Percentiles rank a stretch among this genome's conserved stretches.
Conservation (phyloP, 768 basidiomycete species). For the Strobilomyces confusus region DNA sequence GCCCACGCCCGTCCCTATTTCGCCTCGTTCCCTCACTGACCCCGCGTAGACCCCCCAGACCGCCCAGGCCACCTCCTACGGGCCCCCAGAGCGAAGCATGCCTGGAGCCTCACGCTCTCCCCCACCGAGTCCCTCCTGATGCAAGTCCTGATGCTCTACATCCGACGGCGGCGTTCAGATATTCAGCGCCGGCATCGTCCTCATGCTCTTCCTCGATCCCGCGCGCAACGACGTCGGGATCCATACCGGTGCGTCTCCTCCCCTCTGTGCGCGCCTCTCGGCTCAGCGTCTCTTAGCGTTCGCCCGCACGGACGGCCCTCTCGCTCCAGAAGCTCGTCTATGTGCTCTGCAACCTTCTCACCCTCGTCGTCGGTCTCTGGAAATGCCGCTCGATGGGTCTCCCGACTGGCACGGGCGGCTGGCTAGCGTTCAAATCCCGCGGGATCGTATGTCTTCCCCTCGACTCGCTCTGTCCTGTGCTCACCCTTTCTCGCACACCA, state of each 20-base stretch:
- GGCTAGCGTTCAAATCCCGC: conserved; percentile 89
- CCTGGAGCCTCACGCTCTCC: conserved; percentile 79
- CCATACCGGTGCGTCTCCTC: too few species aligned
- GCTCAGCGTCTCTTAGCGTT: too few species aligned
- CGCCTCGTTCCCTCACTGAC: not conserved
- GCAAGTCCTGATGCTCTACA: conserved; percentile 98
- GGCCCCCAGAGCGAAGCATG: conserved; percentile 68
- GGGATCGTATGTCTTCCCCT: conserved; percentile 44
- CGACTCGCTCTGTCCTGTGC: not conserved
- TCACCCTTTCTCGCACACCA: not conserved
- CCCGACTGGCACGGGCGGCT: conserved; percentile 91
- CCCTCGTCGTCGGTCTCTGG: too few species aligned
- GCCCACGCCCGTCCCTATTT: conserved; percentile 18
- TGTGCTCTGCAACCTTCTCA: too few species aligned
- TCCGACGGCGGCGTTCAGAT: conserved; percentile 94
- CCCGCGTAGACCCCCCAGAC: conserved; percentile 39
- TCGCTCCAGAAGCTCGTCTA: too few species aligned
- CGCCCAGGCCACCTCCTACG: conserved; percentile 49
- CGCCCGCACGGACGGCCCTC: too few species aligned
- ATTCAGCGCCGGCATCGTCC: conserved; percentile 94
- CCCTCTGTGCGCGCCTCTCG: conserved; percentile 88
- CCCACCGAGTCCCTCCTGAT: conserved; percentile 92
- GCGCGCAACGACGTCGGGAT: conserved; percentile 81
- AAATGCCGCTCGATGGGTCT: too few species aligned
- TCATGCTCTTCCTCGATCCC: conserved; percentile 85